A percentile compares a stretch with the other conserved stretches of the same genome.
Conservation (phyloP, 2,329 filamentous ascomycete genomes). For the Fusarium coffeatum region DNA sequence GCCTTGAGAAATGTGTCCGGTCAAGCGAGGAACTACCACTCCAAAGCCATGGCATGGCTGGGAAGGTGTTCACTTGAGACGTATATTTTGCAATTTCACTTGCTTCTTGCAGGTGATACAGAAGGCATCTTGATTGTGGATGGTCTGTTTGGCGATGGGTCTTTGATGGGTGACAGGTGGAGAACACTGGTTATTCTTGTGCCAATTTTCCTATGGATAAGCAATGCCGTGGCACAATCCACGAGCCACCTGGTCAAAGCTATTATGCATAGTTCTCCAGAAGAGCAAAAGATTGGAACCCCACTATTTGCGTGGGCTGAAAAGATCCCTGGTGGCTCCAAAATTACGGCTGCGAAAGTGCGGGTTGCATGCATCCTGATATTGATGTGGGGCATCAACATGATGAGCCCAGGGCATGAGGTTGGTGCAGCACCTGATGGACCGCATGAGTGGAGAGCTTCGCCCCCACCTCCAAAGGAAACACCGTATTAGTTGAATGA, state of each 20-base stretch:
- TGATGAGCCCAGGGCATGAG: neutral
- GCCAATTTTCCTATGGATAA: constrained; percentile 45
- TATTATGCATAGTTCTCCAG: neutral
- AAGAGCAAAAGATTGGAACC: neutral
- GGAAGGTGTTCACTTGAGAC: constrained; percentile 68
- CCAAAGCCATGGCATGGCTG: constrained; percentile 61
- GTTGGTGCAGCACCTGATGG: neutral
- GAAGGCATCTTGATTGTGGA: constrained; percentile 58
- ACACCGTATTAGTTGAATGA: neutral
- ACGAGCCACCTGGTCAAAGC: constrained; percentile 12
- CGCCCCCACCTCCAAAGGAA: neutral
- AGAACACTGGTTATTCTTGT: constrained; percentile 39
- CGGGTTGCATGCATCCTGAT: neutral
- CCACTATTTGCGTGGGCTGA: neutral
- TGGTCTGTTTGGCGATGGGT: constrained; percentile 36
- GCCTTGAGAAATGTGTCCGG: constrained; percentile 59
- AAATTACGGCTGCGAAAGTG: neutral
- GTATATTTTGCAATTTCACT: constrained; percentile 69
- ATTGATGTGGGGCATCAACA: neutral
- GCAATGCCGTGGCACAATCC: constrained; percentile 34
- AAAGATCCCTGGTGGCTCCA: neutral
- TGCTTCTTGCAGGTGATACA: constrained; percentile 70
- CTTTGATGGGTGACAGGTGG: constrained; percentile 41
- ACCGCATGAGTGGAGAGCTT: neutral
- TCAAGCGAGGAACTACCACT: constrained; percentile 30